These are phyloP conservation scores for Plasmodium gallinaceum DNA, from an alignment of 169 alveolate genomes.

Conservation along the genomic window DNA sequence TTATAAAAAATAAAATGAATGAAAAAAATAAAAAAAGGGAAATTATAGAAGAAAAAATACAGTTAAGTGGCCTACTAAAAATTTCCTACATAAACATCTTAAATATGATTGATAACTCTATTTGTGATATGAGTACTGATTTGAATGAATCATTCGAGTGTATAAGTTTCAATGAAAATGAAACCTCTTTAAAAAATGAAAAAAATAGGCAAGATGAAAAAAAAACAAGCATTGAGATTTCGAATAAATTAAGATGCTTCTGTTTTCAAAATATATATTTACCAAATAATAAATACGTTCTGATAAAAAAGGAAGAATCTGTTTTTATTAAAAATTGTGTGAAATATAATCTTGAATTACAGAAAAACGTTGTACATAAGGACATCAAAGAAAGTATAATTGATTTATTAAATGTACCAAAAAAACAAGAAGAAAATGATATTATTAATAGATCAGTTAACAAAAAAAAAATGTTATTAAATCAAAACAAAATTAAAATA, in stretches of 20 bases:
- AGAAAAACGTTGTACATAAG: slow-evolving; percentile 40
- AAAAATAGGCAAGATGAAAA: neutral
- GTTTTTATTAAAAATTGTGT: slow-evolving; percentile 19
- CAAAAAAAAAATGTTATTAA: neutral
- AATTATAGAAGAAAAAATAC: slow-evolving; percentile 10
- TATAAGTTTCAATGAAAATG: neutral
- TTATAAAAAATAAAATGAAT: neutral
- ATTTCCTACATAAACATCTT: slow-evolving; percentile 59
- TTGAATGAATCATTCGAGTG: neutral
- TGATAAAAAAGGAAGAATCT: slow-evolving; percentile 37
- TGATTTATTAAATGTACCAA: slow-evolving; percentile 51
- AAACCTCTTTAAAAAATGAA: neutral
- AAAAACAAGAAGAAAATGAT: slow-evolving; percentile 12
- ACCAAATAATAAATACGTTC: slow-evolving; percentile 42
- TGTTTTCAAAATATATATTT: slow-evolving; percentile 69
- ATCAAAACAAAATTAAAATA: neutral
- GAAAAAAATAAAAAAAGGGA: neutral
- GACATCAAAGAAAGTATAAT: slow-evolving; percentile 53
- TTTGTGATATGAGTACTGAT: slow-evolving; percentile 24
- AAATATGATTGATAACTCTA: slow-evolving; percentile 44
- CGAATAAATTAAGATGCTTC: slow-evolving; percentile 16
- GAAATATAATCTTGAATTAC: neutral
- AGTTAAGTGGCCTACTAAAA: slow-evolving; percentile 55
- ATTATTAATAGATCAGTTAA: neutral
- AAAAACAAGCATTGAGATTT: neutral